Evolutionary conservation across 176 grass and related monocot genomes (phyloP).

Genomic region (Triticum turgidum): DNA sequence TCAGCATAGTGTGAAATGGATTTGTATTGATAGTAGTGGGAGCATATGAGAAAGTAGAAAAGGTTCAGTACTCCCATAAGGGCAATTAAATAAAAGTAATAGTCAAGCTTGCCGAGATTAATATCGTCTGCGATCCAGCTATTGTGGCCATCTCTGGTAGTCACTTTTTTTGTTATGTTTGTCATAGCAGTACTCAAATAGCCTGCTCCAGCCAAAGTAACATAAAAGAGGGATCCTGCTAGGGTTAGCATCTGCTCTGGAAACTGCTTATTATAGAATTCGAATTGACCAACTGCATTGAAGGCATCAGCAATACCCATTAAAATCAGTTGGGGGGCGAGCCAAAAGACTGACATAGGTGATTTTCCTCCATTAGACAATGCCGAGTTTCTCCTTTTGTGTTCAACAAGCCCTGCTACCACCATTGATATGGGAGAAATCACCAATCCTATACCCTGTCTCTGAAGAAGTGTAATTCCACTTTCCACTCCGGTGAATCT

Average conservation of each 20-base stretch:
- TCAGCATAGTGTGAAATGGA: conserved; percentile 34
- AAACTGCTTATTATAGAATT: conserved; percentile 88
- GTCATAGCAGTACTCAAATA: conserved; percentile 58
- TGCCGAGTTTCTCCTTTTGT: conserved; percentile 56
- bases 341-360: conserved; percentile 65
- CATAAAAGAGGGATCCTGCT: conserved; percentile 60
- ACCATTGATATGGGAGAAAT: conserved; percentile 62
- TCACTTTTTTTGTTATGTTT: conserved; percentile 48
- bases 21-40: conserved; percentile 76
- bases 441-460: conserved; percentile 57
- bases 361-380: conserved; percentile 60
- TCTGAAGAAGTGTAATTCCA: conserved; percentile 78
- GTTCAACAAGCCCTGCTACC: conserved; percentile 62
- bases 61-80: conserved; percentile 52
- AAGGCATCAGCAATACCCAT: conserved; percentile 69
- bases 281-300: conserved; percentile 67
- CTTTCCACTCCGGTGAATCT: conserved; percentile 51
- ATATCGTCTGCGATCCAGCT: conserved; percentile 67
- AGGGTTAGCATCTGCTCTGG: conserved; percentile 75
- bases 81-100: conserved; percentile 61
- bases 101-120: conserved; percentile 61
- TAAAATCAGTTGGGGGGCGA: conserved; percentile 66
- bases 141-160: conserved; percentile 25
- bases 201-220: conserved; percentile 44
- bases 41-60: conserved; percentile 63